These are phyloP conservation scores for Phascolomyces articulosus DNA, from an alignment of 371 early-diverging fungal genomes.

Conservation along the genomic window DNA sequence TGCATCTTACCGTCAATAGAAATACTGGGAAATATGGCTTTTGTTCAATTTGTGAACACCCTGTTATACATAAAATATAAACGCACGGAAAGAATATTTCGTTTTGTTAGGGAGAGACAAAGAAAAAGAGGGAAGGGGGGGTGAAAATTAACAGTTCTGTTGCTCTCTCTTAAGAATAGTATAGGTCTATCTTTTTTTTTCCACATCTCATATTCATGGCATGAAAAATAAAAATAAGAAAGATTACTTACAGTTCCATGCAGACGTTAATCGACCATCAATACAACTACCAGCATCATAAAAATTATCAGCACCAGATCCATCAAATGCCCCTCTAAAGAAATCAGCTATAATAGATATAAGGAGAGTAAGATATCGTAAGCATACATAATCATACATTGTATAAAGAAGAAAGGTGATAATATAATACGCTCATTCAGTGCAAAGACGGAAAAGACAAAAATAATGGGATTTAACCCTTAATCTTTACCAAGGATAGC, in stretches of 20 bases:
- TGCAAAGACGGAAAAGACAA: too few relatives aligned
- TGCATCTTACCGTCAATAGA: constrained; percentile 69
- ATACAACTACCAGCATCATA: constrained; percentile 97
- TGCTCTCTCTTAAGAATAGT: too few relatives aligned
- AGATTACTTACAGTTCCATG: constrained; percentile 84
- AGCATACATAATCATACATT: background rate
- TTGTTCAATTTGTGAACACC: constrained; percentile 90
- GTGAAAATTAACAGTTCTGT: background rate
- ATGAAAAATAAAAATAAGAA: constrained; percentile 5
- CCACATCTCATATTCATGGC: too few relatives aligned
- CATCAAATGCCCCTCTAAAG: constrained; percentile 95
- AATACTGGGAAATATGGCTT: constrained; percentile 90
- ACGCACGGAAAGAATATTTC: constrained; percentile 1
- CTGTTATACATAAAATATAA: constrained; percentile 15
- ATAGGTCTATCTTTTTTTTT: too few relatives aligned
- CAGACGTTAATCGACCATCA: constrained; percentile 93
- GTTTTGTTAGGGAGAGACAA: background rate
- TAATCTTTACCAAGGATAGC: constrained; percentile 62
- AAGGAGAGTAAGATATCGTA: background rate
- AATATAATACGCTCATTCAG: too few relatives aligned
- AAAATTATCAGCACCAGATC: constrained; percentile 94
- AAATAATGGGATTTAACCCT: too few relatives aligned
- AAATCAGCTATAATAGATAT: constrained; percentile 71
- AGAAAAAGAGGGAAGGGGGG: background rate
- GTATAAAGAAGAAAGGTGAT: too few relatives aligned